Evolutionary conservation across 306 rosid genomes (phyloP), one percentile per base, ranked within the genome.

Genomic region (Vigna hirtella): DNA sequence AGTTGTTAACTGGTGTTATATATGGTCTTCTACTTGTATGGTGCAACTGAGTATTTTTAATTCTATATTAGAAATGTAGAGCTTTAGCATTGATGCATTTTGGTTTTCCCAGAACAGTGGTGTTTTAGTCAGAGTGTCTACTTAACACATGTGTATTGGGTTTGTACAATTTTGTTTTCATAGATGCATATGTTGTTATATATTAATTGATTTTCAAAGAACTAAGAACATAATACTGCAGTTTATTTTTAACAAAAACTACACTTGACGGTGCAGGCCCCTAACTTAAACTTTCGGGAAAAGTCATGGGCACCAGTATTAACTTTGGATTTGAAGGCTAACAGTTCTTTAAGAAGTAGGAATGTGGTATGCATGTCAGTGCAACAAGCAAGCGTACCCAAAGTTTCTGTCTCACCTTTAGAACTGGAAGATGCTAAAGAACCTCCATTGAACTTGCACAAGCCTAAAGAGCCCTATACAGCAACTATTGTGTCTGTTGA

Each of bases 401-500:
- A 91, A 87, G 90, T 93, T 64, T 9, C 73, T 40, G 93, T 93
- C 70, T 80, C 93, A 69, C 99, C 99, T 74, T 59, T 88, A 67
- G 71, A 78, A 56, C 88, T 92, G 65, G 99, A 95, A 52, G 90
- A 95, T 77, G 93, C 87, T 43, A 18, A 67, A 32, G 96, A 85
- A 28, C 97, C 99, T 74, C 97, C 99, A n/a, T 83, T 95, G 83
- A 89, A 95, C 79, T 2, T 49, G 38, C 62, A 85, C 93, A 95
- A 93, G 86, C 97, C 97, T 73, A 93, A 84, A 87, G 91, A 76
- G 75, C 93, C 99, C n/a, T 95, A 93, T 73, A 95, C 94, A 0
- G 99, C 97, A 81, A 93, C 91, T 67, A 88, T 95, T 86, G 89
- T 89, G 84, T 95, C 99, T 28, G 99, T 95, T 66, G 99, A 95